Conservation (phyloP, 495 filamentous ascomycete species). For the Neurospora africana region DNA sequence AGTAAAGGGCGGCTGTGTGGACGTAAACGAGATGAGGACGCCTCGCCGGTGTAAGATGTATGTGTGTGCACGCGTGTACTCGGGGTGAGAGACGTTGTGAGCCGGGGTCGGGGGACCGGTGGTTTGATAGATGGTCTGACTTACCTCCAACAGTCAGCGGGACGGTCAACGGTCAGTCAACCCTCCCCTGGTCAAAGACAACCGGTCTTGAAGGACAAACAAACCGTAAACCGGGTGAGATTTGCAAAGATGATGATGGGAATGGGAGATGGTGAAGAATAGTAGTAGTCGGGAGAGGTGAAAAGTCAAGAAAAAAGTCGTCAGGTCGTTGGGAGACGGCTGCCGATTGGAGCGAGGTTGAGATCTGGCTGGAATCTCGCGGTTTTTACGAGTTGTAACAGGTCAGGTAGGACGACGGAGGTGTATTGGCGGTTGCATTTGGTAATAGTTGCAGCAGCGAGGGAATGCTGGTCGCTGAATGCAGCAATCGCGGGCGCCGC, state of each 20-base stretch:
- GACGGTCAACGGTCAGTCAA: neutral
- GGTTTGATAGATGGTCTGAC: neutral
- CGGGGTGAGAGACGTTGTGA: neutral
- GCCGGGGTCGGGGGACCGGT: neutral
- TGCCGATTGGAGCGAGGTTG: neutral
- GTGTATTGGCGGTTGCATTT: neutral
- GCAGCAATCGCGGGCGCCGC: neutral
- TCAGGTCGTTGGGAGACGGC: neutral
- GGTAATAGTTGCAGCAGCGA: neutral
- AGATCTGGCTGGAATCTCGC: neutral
- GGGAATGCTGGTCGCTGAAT: neutral
- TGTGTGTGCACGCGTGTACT: neutral
- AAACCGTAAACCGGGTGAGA: neutral
- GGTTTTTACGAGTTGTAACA: neutral
- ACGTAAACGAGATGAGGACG: neutral
- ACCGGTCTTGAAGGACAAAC: neutral
- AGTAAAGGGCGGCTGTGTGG: neutral
- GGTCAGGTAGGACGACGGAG: neutral
- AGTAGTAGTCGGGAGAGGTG: neutral
- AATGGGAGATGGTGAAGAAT: neutral
- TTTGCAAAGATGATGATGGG: neutral
- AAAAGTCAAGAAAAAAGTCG: neutral
- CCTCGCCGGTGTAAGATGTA: neutral
- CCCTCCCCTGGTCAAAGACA: neutral
- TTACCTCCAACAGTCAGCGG: neutral